Evolutionary conservation across 805 yeast genomes (phyloP), one percentile per base, ranked within the genome.

Genomic region (Danielia oregonensis): DNA sequence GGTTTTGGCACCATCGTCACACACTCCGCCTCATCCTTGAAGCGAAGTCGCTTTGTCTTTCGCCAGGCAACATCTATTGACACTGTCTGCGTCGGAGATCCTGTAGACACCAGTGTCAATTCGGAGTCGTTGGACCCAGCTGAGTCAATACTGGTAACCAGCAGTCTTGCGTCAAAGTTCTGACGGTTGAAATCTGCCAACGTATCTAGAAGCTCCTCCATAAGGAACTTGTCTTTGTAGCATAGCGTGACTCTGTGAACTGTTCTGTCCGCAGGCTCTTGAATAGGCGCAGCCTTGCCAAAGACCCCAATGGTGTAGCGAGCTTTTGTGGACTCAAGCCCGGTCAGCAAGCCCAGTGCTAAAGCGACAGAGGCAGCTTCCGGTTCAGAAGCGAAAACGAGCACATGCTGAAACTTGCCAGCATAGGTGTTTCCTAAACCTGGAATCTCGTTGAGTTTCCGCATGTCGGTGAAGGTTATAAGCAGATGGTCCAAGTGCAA

Each of bases 401-500:
- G 36, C 17, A 46, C 46, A 32, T 46, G 46, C 10, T 27, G 29
- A 31, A 46, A 46, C 26, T 28, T 33, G 29, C 26, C 15, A 15
- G 23, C 17, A 33, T 44, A 46, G 11, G 33, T 33, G 8, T 17
- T 12, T 16, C 17, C 16, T 7, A 40, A 36, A 8, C 16, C 32
- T 2, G 44, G 39, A 6, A n/a, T 8, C 6, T 14, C 30, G 3
- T 4, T 17, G 26, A 46, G 29, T 3, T 25, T 23, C 5, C 24
- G 21, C 21, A 37, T 15, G 27, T 46, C 50, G 9, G 50, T 37
- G 22, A 46, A 42, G 3, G 50, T 44, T 31, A 44, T 40, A 12
- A 30, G 33, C 25, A 36, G 32, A 10, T 40, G 44, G 23, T 45
- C 39, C 14, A 43, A 43, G 14, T 24, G 27, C 17, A 64, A 52